Evolutionary conservation across 805 yeast species (phyloP), one percentile per base, ranked within the genome.

Genomic region (Candida silvicultrix): DNA sequence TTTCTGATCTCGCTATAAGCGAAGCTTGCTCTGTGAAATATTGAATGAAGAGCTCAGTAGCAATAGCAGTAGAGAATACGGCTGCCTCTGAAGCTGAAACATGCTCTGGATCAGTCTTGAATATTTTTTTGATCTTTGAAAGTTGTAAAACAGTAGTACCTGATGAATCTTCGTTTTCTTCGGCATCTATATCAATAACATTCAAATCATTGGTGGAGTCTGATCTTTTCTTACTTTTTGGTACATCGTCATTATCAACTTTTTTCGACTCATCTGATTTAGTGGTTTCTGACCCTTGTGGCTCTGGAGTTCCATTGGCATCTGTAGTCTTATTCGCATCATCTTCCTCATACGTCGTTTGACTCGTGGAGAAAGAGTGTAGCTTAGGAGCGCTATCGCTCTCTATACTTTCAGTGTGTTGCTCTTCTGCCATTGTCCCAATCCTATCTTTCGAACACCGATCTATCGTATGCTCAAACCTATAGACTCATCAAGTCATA

Each of bases 101-200:
- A 53, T 83, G 83, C 35, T 82, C 89, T 15, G 89, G 87, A 59
- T 86, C 95, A 59, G 83, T 74, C 56, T 83, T 85, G 60, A 86
- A 75, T 45, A 86, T 81, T 53, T 81, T 74, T 57, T 83, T 84
- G 52, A 86, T 79, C 51, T 85, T 77, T 2, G 87, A 70, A 37
- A 85, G 65, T 6, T 94, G 95, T 22, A 86, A 62, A 3, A 69
- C 60, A 8, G 71, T 49, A 0, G 64, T 51, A 7, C 68, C 67
- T 1, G 60, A 56, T 2, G 54, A 56, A 8, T 58, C 67, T 18
- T 60, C 66, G 2, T 56, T 60, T 7, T 56, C 62, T 20, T 37
- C 37, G 16, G 20, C 6, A 18, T 34, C 37, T 34, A 34, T 34
- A 34, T 34, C 37, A 34, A 34, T 34, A 5, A 34, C 21, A 18